These are phyloP conservation scores for Xylaria castorea DNA, from an alignment of 495 filamentous ascomycete genomes.

Conservation along the genomic window DNA sequence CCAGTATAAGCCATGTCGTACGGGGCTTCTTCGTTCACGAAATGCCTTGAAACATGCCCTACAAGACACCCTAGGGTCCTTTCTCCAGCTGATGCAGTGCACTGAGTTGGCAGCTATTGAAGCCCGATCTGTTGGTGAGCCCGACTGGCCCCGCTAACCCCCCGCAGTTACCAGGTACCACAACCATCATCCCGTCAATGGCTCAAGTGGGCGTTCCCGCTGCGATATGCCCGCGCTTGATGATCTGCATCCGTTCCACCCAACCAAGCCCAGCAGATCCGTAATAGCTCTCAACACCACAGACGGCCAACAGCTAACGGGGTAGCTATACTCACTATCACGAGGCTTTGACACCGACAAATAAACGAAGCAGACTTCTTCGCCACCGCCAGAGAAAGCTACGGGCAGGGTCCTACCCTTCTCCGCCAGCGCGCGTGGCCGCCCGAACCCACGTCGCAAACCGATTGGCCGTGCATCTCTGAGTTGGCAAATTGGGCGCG, in stretches of 20 bases:
- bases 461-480: constrained; percentile 7
- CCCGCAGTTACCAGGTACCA: background rate
- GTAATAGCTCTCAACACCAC: background rate
- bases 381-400: background rate
- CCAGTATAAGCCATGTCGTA: background rate
- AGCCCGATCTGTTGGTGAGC: background rate
- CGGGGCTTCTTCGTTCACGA: background rate
- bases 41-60: background rate
- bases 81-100: background rate
- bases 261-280: constrained; percentile 6
- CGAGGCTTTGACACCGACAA: constrained; percentile 3
- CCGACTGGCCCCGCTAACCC: background rate
- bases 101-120: background rate
- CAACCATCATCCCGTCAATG: background rate
- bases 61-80: too few relatives aligned
- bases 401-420: background rate
- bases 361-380: background rate
- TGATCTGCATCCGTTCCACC: constrained; percentile 13
- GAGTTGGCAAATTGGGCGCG: constrained; percentile 23
- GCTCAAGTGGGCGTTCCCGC: background rate
- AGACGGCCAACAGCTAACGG: constrained; percentile 4
- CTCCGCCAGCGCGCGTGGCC: constrained; percentile 13
- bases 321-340: too few relatives aligned
- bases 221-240: constrained; percentile 12
- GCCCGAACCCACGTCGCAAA: constrained; percentile 9